These are phyloP conservation scores for Penicillium riverlandense DNA, from an alignment of 495 filamentous ascomycete genomes.

Conservation along the genomic window DNA sequence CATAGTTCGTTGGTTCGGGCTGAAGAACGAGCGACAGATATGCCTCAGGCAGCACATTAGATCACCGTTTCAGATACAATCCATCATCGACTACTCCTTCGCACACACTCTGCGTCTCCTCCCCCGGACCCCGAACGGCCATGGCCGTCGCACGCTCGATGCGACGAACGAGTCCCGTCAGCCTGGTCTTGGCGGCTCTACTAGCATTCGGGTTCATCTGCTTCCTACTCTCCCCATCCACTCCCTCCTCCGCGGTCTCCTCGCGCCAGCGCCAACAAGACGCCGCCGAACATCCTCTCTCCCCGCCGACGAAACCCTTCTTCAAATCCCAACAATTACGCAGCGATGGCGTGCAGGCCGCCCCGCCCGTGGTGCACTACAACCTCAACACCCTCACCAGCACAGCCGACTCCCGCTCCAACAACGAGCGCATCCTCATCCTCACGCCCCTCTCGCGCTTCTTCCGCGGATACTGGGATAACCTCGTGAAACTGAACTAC, in stretches of 20 bases:
- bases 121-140: conserved; percentile 7
- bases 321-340: conserved; percentile 52
- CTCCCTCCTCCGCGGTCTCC: conserved; percentile 26
- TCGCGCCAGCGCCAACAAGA: conserved; percentile 45
- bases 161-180: conserved; percentile 62
- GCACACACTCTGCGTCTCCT: neutral
- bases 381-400: conserved; percentile 89
- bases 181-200: conserved; percentile 51
- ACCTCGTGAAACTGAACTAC: conserved; percentile 75
- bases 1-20: too few relatives aligned
- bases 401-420: conserved; percentile 60
- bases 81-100: neutral
- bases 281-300: conserved; percentile 66
- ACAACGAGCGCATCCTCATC: conserved; percentile 81
- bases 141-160: conserved; percentile 53
- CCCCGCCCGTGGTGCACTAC: conserved; percentile 91
- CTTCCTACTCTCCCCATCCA: conserved; percentile 51
- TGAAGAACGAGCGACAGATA: too few relatives aligned
- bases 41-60: neutral
- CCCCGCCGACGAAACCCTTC: conserved; percentile 79
- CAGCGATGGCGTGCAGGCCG: conserved; percentile 47
- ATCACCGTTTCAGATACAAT: neutral
- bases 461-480: conserved; percentile 93
- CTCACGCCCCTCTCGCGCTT: conserved; percentile 89
- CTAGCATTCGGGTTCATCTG: conserved; percentile 58